phyloP scores from a whole-genome alignment of 2,329 filamentous ascomycete genomes.

The Ilyonectria sp. region DNA sequence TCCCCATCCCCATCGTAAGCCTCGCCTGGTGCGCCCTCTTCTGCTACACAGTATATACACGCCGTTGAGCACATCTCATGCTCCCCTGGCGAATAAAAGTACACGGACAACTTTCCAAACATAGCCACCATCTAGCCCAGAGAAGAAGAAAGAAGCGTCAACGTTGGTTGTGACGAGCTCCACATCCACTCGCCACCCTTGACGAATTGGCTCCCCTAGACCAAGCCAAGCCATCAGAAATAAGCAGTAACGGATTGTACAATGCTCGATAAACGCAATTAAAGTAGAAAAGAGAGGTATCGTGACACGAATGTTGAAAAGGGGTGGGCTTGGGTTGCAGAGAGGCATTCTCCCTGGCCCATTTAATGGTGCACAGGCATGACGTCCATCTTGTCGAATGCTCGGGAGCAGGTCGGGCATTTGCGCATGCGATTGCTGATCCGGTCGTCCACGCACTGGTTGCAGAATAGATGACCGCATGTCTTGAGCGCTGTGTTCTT shows the following conservation, averaged over 20 bases:
- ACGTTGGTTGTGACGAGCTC: constrained; percentile 37
- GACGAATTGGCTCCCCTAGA: constrained; percentile 12
- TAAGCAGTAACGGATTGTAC: constrained; percentile 36
- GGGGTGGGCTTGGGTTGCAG: constrained; percentile 28
- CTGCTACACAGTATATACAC: constrained; percentile 47
- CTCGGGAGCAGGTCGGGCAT: constrained; percentile 92
- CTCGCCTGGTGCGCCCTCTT: constrained; percentile 26
- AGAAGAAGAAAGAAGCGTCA: constrained; percentile 44
- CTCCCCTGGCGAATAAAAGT: constrained; percentile 44
- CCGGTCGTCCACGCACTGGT: constrained; percentile 89
- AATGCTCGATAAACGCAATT: constrained; percentile 45
- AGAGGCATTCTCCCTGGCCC: constrained; percentile 2
- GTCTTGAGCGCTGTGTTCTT: constrained; percentile 95
- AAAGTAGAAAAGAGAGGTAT: constrained; percentile 44
- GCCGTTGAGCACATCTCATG: constrained; percentile 24
- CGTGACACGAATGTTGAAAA: constrained; percentile 36
- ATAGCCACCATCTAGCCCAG: constrained; percentile 47
- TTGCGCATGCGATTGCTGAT: constrained; percentile 93
- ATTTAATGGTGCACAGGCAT: constrained; percentile 76
- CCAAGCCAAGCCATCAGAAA: constrained; percentile 27
- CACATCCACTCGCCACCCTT: constrained; percentile 20
- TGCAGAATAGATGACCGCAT: constrained; percentile 96
- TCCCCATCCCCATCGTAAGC: constrained; percentile 29
- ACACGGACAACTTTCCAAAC: constrained; percentile 49
- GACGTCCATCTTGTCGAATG: constrained; percentile 91